Evolutionary conservation across 2,329 filamentous ascomycete species (phyloP), one percentile per base, ranked within the genome.

Genomic region (Fusarium albidum): DNA sequence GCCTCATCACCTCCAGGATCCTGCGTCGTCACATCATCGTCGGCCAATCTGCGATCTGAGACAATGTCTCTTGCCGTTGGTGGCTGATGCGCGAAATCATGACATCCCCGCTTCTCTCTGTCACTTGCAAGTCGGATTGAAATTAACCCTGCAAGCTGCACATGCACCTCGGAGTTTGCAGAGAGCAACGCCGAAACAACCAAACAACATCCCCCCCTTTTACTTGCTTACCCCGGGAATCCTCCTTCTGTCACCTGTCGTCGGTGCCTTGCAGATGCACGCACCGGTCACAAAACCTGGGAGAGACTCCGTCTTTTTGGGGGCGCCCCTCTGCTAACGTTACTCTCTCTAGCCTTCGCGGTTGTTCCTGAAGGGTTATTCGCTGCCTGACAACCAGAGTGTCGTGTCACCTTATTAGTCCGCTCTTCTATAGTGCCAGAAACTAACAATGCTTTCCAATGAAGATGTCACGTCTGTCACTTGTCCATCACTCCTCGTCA

Each of bases 381-480:
- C 58, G 58, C 50, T 57, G 53, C 17, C 40, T 34, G 43, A 21
- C 37, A 40, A 12, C n/a, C n/a, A 44, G 40, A 31, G 35, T 40
- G 31, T 27, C 27, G 35, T 40, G 31, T 27, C 27, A 40, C 46
- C 31, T 41, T 48, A 37, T 41, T 48, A 37, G 50, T 45, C 49
- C 15, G 49, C 39, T 59, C 29, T 29, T 50, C 54, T 52, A 54
- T 66, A 63, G 63, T 57, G 58, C 52, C 4, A 21, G 51, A 55
- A 52, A 59, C 48, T 43, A 27, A 27, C 34, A 18, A 46, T 50
- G 56, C 59, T 61, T 21, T 52, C 63, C 64, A 66, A 66, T 66
- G 53, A 49, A 52, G 53, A 49, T 49, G 46, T 64, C 55, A 59
- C 63, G 47, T 58, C 57, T 37, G 55, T 61, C 57, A 59, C 58